Evolutionary conservation across 495 filamentous ascomycete species (phyloP).

Genomic region (Trichoderma virens): DNA sequence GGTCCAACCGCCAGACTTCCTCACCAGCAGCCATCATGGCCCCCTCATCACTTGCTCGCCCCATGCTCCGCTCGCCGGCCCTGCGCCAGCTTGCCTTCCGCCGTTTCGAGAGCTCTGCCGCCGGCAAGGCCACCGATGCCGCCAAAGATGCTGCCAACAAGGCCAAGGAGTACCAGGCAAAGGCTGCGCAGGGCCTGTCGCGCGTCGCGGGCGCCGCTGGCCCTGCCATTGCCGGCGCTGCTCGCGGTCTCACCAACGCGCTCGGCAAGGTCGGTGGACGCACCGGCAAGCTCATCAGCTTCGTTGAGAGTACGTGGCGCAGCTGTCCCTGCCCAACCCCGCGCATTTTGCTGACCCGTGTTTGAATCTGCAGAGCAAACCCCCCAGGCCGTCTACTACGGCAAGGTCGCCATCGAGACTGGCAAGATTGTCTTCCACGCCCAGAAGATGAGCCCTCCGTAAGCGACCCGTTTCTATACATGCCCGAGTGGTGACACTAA

Average conservation of each 20-base stretch:
- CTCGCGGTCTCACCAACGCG: constrained; percentile 53
- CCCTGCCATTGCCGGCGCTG: constrained; percentile 62
- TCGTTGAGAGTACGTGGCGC: constrained; percentile 71
- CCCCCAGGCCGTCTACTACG: constrained; percentile 84
- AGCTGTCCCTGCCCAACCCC: neutral
- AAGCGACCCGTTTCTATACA: constrained; percentile 34
- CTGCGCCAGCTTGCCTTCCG: constrained; percentile 36
- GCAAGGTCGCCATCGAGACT: constrained; percentile 78
- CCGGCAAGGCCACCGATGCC: constrained; percentile 53
- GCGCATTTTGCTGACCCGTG: constrained; percentile 21
- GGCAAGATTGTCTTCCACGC: constrained; percentile 77
- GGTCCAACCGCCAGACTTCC: constrained; percentile 6
- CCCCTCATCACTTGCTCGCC: constrained; percentile 22
- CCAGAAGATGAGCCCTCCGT: constrained; percentile 93
- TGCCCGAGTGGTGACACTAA: constrained; percentile 19
- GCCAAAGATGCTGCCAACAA: constrained; percentile 40
- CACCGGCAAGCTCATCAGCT: constrained; percentile 69
- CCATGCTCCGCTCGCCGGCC: constrained; percentile 27
- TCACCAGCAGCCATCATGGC: constrained; percentile 13
- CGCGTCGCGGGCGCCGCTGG: constrained; percentile 74
- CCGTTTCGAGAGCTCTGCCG: constrained; percentile 41
- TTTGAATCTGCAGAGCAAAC: constrained; percentile 56
- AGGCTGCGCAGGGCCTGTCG: constrained; percentile 80
- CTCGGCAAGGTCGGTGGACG: constrained; percentile 75
- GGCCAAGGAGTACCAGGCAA: constrained; percentile 60